phyloP scores from a whole-genome alignment of 495 filamentous ascomycete species.

The Penicillium herquei region DNA sequence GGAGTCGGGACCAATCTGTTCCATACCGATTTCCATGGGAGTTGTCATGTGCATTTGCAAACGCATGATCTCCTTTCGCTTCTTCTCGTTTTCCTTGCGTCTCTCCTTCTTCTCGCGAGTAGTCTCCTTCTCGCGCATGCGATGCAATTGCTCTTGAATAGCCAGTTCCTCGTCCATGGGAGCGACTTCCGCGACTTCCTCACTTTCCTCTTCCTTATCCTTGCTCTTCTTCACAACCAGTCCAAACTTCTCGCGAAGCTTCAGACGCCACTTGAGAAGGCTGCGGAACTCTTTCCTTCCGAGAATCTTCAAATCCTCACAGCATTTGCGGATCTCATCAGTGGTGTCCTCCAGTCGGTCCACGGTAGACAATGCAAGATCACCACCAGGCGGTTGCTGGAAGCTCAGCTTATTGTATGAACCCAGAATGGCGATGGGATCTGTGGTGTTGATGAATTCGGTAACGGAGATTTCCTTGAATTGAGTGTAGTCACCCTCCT shows the following conservation, averaged over 20 bases:
- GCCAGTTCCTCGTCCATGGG: slow-evolving; percentile 91
- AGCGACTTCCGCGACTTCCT: slow-evolving; percentile 75
- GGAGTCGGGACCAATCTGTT: slow-evolving; percentile 76
- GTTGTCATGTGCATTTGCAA: slow-evolving; percentile 97
- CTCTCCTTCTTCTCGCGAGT: slow-evolving; percentile 75
- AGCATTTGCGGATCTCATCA: slow-evolving; percentile 79
- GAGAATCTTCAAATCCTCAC: slow-evolving; percentile 83
- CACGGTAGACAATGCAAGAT: slow-evolving; percentile 82
- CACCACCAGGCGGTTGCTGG: slow-evolving; percentile 69
- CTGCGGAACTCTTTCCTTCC: slow-evolving; percentile 93
- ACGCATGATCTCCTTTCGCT: slow-evolving; percentile 83
- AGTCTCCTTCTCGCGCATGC: slow-evolving; percentile 72
- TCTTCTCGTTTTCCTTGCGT: slow-evolving; percentile 82
- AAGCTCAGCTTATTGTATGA: slow-evolving; percentile 82
- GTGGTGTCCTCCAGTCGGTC: slow-evolving; percentile 92
- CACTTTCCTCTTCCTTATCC: slow-evolving; percentile 52
- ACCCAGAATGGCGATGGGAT: slow-evolving; percentile 95
- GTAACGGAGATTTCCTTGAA: slow-evolving; percentile 83
- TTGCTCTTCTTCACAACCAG: slow-evolving; percentile 58
- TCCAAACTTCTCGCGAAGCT: slow-evolving; percentile 87
- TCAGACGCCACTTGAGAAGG: slow-evolving; percentile 88
- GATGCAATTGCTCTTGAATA: slow-evolving; percentile 82
- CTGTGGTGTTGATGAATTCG: slow-evolving; percentile 91
- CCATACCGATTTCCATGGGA: slow-evolving; percentile 93
- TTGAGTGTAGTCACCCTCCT: slow-evolving; percentile 92